Percentiles rank a stretch among this genome's conserved stretches.
phyloP scores from a whole-genome alignment of 2,329 filamentous ascomycete genomes.

The Pseudodiploospora longispora region DNA sequence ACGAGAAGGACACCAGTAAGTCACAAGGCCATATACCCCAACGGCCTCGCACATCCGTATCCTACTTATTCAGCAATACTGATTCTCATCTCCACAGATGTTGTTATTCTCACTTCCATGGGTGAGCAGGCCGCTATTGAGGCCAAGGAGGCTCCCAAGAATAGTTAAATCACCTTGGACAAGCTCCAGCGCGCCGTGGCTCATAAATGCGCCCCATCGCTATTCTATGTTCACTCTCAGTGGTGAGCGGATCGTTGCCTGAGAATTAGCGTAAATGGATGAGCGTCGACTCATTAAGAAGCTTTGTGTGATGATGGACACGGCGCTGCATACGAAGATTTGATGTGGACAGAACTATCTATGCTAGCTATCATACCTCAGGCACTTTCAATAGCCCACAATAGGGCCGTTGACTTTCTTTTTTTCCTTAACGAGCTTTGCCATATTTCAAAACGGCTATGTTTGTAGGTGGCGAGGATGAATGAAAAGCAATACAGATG shows the following conservation, averaged over 20 bases:
- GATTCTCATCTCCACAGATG: slow-evolving; percentile 48
- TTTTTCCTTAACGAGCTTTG: too few species aligned
- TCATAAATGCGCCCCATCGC: background rate
- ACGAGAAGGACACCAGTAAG: slow-evolving; percentile 94
- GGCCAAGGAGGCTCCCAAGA: slow-evolving; percentile 76
- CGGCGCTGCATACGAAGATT: slow-evolving; percentile 28
- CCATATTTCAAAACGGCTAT: too few species aligned
- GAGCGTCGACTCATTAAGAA: slow-evolving; percentile 27
- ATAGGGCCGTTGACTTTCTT: too few species aligned
- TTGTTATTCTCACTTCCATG: slow-evolving; percentile 92
- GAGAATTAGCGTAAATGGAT: slow-evolving; percentile 9
- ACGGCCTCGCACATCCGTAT: background rate
- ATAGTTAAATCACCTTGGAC: slow-evolving; percentile 5
- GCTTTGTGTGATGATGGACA: slow-evolving; percentile 16
- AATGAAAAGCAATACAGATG: too few species aligned
- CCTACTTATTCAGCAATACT: slow-evolving; percentile 11
- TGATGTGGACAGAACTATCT: slow-evolving; percentile 22
- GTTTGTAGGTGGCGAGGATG: too few species aligned
- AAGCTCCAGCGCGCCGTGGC: slow-evolving; percentile 3
- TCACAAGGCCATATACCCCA: slow-evolving; percentile 16
- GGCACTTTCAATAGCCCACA: too few species aligned
- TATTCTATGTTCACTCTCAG: background rate
- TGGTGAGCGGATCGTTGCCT: too few species aligned
- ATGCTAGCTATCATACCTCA: too few species aligned
- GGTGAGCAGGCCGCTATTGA: slow-evolving; percentile 88